Percentiles rank a stretch among this genome's conserved stretches.
These are phyloP conservation scores for Pleurotus tuber-regium DNA, from an alignment of 768 basidiomycete genomes.

Conservation along the genomic window DNA sequence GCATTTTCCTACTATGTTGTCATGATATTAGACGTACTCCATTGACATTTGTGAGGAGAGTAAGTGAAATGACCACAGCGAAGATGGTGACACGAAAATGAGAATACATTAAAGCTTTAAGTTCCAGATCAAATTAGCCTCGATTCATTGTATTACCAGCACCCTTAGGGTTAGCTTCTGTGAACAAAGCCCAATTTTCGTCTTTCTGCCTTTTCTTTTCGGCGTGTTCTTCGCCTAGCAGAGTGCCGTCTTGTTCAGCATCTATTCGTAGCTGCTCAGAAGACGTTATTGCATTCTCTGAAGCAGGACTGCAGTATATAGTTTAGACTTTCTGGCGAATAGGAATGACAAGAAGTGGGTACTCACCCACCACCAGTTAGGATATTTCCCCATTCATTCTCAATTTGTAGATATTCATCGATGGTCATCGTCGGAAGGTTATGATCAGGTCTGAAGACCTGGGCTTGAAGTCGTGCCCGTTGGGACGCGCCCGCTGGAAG, in stretches of 20 bases:
- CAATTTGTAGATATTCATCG: conserved; percentile 91
- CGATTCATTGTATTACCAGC: conserved; percentile 98
- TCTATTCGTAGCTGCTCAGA: conserved; percentile 78
- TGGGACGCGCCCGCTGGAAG: conserved; percentile 69
- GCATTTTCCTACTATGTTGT: neutral
- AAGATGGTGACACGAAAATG: too few species aligned
- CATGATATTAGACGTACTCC: too few species aligned
- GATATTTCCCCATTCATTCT: conserved; percentile 80
- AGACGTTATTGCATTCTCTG: conserved; percentile 63
- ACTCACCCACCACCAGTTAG: conserved; percentile 85
- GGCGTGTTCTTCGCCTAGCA: conserved; percentile 58
- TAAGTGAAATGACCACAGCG: too few species aligned
- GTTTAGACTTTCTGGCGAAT: neutral
- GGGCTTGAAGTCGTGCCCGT: conserved; percentile 67
- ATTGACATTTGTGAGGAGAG: too few species aligned
- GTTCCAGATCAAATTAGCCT: too few species aligned
- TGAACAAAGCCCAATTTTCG: conserved; percentile 89
- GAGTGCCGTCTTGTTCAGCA: conserved; percentile 82
- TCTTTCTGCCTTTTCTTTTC: conserved; percentile 83
- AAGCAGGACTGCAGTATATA: conserved; percentile 49
- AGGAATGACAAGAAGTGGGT: neutral
- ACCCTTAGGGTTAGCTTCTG: conserved; percentile 82
- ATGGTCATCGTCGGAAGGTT: conserved; percentile 93
- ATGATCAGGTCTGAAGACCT: conserved; percentile 84
- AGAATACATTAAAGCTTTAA: too few species aligned